Percentiles rank a stretch among this genome's conserved stretches.
These are phyloP conservation scores for Globisporangium heterothallicum DNA, from an alignment of 352 stramenopile species.

Conservation along the genomic window DNA sequence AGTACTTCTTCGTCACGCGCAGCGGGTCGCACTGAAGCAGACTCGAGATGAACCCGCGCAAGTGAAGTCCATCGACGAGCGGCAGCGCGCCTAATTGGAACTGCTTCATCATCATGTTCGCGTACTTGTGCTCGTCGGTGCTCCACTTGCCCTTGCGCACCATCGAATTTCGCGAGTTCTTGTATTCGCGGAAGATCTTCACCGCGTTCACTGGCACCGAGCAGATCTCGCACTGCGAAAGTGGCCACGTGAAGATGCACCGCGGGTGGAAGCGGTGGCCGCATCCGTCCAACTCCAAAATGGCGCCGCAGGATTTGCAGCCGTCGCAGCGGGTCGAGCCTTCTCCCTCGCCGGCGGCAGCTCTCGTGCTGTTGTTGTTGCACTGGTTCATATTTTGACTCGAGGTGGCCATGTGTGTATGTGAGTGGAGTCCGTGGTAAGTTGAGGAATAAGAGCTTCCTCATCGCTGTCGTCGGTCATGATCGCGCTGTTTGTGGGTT, in stretches of 20 bases:
- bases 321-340: slow-evolving; percentile 60
- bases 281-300: slow-evolving; percentile 62
- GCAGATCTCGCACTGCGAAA: slow-evolving; percentile 62
- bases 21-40: slow-evolving; percentile 79
- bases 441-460: slow-evolving; percentile 26
- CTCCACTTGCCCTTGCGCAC: slow-evolving; percentile 75
- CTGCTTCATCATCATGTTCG: slow-evolving; percentile 79
- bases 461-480: not conserved
- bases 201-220: slow-evolving; percentile 30
- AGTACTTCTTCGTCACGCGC: slow-evolving; percentile 78
- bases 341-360: slow-evolving; percentile 13
- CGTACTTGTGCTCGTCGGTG: slow-evolving; percentile 72
- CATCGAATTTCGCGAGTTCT: slow-evolving; percentile 34
- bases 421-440: slow-evolving; percentile 10
- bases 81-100: slow-evolving; percentile 69
- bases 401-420: not conserved
- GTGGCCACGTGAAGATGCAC: slow-evolving; percentile 66
- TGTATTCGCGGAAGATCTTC: slow-evolving; percentile 46
- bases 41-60: slow-evolving; percentile 70
- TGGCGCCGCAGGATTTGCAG: slow-evolving; percentile 65
- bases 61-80: slow-evolving; percentile 57
- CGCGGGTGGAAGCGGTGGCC: slow-evolving; percentile 74
- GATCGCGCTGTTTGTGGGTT: not conserved
- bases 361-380: slow-evolving; percentile 2
- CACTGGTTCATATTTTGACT: slow-evolving; percentile 11